phyloP scores from a whole-genome alignment of 495 filamentous ascomycete species.

The Astrocystis sublimbata region DNA sequence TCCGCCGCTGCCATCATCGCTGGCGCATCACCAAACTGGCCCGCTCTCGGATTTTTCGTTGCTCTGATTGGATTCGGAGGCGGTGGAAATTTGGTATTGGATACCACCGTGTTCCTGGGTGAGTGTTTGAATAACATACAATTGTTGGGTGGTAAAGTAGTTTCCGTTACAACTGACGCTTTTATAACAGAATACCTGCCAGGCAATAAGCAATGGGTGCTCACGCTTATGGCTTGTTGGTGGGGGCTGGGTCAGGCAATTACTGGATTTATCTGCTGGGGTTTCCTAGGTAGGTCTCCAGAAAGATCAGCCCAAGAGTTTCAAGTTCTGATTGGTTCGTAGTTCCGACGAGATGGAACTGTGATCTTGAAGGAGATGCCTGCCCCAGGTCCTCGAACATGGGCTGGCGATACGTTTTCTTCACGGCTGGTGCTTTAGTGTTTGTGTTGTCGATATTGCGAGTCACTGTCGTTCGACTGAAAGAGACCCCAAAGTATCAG shows the following conservation, averaged over 20 bases:
- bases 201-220: constrained; percentile 70
- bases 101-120: constrained; percentile 74
- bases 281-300: constrained; percentile 60
- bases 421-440: constrained; percentile 64
- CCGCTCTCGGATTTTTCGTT: constrained; percentile 63
- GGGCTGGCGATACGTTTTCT: constrained; percentile 82
- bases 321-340: constrained; percentile 18
- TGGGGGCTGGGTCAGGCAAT: constrained; percentile 77
- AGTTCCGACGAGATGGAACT: constrained; percentile 55
- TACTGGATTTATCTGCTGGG: constrained; percentile 76
- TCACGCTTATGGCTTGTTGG: constrained; percentile 73
- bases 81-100: constrained; percentile 70
- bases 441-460: constrained; percentile 66
- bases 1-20: constrained; percentile 66
- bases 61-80: constrained; percentile 71
- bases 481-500: constrained; percentile 74
- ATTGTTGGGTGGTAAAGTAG: no score
- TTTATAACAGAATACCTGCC: constrained; percentile 86
- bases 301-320: constrained; percentile 4
- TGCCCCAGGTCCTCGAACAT: constrained; percentile 67
- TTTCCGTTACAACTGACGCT: no score
- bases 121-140: no score
- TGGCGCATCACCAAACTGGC: constrained; percentile 70
- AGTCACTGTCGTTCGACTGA: constrained; percentile 65
- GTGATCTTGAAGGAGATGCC: constrained; percentile 48